These are phyloP conservation scores for Pyrenophora tritici-repentis DNA, from an alignment of 2,329 filamentous ascomycete genomes.

Conservation along the genomic window DNA sequence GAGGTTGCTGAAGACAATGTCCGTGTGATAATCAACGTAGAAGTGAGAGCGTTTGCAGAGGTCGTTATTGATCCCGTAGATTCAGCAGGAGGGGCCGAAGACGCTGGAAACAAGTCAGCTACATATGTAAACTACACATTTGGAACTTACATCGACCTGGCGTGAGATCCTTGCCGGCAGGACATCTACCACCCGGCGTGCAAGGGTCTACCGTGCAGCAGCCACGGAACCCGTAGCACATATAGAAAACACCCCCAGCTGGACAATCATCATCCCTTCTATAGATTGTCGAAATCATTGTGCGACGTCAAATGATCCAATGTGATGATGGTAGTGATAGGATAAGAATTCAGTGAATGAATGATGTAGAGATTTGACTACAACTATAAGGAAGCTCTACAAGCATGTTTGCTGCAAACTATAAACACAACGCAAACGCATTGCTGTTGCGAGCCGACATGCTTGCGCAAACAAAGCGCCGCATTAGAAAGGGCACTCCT, in stretches of 20 bases:
- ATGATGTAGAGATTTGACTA: not conserved
- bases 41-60: not conserved
- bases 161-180: slow-evolving; percentile 23
- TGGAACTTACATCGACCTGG: slow-evolving; percentile 24
- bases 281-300: slow-evolving; percentile 18
- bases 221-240: slow-evolving; percentile 28
- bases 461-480: slow-evolving; percentile 22
- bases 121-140: not conserved
- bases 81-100: not conserved
- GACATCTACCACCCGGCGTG: slow-evolving; percentile 23
- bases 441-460: slow-evolving; percentile 4
- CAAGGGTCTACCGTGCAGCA: slow-evolving; percentile 37
- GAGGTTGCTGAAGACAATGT: not conserved
- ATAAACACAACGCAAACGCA: not conserved
- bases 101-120: not conserved
- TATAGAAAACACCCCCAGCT: slow-evolving; percentile 27
- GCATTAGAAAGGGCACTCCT: slow-evolving; percentile 12
- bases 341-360: not conserved
- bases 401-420: slow-evolving; percentile 7
- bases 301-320: not conserved
- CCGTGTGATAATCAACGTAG: not conserved
- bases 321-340: not conserved
- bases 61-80: not conserved
- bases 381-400: not conserved
- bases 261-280: slow-evolving; percentile 20